Evolutionary conservation across 805 yeast species (phyloP).

Genomic region (Metschnikowia kofuensis): DNA sequence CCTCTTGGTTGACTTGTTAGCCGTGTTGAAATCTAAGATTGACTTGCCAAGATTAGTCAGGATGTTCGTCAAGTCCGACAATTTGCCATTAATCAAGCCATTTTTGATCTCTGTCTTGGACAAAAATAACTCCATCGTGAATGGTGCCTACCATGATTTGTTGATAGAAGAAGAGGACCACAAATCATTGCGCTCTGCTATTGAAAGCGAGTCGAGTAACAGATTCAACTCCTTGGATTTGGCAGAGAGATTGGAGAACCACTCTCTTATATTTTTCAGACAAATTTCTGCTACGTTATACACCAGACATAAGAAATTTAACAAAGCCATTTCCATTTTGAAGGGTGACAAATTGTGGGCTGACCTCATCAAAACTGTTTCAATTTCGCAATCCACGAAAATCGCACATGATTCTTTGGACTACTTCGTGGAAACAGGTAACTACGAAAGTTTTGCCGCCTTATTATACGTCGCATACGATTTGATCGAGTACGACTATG

Average conservation of each 20-base stretch:
- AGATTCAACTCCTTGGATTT: slow-evolving; percentile 89
- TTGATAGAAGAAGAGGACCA: slow-evolving; percentile 96
- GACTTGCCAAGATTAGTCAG: slow-evolving; percentile 94
- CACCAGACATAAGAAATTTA: slow-evolving; percentile 92
- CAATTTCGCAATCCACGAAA: slow-evolving; percentile 71
- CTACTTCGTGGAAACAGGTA: slow-evolving; percentile 95
- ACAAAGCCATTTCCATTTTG: slow-evolving; percentile 80
- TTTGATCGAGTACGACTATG: slow-evolving; percentile 74
- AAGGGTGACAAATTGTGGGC: slow-evolving; percentile 93
- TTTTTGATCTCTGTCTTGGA: slow-evolving; percentile 88
- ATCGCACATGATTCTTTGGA: slow-evolving; percentile 85
- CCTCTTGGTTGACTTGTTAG: slow-evolving; percentile 77
- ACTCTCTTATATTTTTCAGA: slow-evolving; percentile 86
- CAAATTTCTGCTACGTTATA: slow-evolving; percentile 93
- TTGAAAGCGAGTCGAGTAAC: slow-evolving; percentile 75
- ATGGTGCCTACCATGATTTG: slow-evolving; percentile 92
- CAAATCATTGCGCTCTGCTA: slow-evolving; percentile 81
- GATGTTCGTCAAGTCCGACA: slow-evolving; percentile 92
- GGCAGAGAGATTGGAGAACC: slow-evolving; percentile 91
- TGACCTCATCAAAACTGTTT: slow-evolving; percentile 90
- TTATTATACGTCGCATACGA: slow-evolving; percentile 84
- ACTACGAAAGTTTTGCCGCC: slow-evolving; percentile 92
- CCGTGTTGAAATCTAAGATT: slow-evolving; percentile 81
- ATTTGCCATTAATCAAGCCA: slow-evolving; percentile 93
- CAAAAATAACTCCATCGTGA: slow-evolving; percentile 87